Evolutionary conservation across 768 basidiomycete genomes (phyloP).

Genomic region (Pleurotus giganteus): DNA sequence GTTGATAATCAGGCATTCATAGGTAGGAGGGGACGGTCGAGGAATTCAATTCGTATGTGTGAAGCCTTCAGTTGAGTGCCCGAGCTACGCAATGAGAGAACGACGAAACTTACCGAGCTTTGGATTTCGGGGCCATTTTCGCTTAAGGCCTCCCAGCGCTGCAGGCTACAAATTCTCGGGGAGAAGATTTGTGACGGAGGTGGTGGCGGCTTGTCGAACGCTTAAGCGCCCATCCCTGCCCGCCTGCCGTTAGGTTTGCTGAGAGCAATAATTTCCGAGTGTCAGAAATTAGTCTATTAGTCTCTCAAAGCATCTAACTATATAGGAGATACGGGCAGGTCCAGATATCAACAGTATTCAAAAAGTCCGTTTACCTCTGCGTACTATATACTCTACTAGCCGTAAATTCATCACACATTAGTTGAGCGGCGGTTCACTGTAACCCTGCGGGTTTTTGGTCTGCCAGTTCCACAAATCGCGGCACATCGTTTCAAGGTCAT

Average conservation of each 20-base stretch:
- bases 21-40: no score
- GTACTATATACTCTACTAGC: no score
- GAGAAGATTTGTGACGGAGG: no score
- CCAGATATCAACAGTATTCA: background rate
- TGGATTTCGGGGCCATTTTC: constrained; percentile 3
- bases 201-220: no score
- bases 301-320: background rate
- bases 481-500: constrained; percentile 90
- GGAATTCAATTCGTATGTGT: background rate
- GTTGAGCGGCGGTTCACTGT: constrained; percentile 31
- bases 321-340: background rate
- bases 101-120: constrained; percentile 4
- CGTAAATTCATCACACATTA: background rate
- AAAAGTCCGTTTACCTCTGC: background rate
- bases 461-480: constrained; percentile 99
- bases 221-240: no score
- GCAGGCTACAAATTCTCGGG: no score
- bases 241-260: no score
- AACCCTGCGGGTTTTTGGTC: constrained; percentile 85
- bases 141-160: no score
- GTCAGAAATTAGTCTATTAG: background rate
- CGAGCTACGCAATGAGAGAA: no score
- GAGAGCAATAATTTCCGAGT: no score
- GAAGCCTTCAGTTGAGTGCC: background rate
- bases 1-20: no score